phyloP scores from a whole-genome alignment of 768 basidiomycete species.

The Amanita fuliginea region DNA sequence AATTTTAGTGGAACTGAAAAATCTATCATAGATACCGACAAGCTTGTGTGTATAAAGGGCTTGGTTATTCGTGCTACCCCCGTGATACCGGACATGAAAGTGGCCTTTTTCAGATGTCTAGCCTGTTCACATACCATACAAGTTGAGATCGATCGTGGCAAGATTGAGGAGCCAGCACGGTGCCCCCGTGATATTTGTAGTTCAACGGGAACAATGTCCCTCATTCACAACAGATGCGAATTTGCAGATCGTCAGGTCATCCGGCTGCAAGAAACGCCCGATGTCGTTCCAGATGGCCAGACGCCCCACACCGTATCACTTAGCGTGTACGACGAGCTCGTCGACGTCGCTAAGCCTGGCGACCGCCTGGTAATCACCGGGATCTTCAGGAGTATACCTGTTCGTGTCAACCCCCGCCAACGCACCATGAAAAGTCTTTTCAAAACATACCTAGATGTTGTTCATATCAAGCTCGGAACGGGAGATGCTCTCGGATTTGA shows the following conservation, averaged over 20 bases:
- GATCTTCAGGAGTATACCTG: conserved; percentile 90
- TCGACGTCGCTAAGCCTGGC: conserved; percentile 93
- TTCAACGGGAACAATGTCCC: conserved; percentile 80
- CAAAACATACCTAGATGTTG: conserved; percentile 95
- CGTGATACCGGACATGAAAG: conserved; percentile 98
- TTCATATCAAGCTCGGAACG: conserved; percentile 75
- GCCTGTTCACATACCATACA: conserved; percentile 96
- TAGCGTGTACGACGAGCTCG: conserved; percentile 97
- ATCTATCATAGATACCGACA: conserved; percentile 76
- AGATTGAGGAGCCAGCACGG: conserved; percentile 84
- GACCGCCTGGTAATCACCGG: conserved; percentile 87
- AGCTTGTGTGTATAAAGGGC: conserved; percentile 91
- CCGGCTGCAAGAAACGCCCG: conserved; percentile 93
- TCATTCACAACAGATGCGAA: conserved; percentile 95
- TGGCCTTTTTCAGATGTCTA: conserved; percentile 95
- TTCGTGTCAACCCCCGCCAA: conserved; percentile 89
- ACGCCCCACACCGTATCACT: conserved; percentile 96
- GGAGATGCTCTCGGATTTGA: conserved; percentile 70
- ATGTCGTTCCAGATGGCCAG: conserved; percentile 95
- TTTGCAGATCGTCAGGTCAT: conserved; percentile 96
- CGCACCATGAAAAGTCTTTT: conserved; percentile 90
- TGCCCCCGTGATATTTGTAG: conserved; percentile 94
- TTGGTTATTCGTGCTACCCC: conserved; percentile 96
- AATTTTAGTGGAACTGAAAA: background rate
- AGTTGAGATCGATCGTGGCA: conserved; percentile 95